Conservation (phyloP, 1,139 yeast genomes). For the Hyphopichia wangnamkhiaoensis region DNA sequence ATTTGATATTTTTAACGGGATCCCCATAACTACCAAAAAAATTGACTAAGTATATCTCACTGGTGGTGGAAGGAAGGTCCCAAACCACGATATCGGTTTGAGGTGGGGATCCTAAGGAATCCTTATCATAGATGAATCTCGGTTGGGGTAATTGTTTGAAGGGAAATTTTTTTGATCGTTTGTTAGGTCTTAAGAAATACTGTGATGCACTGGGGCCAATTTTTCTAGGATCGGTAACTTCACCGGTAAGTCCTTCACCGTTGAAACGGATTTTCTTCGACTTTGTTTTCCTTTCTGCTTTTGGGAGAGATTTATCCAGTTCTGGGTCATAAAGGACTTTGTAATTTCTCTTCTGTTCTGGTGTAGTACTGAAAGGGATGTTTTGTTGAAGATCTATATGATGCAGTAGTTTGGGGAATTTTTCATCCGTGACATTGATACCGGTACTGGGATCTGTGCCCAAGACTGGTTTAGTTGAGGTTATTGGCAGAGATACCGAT, state of each 20-base stretch:
- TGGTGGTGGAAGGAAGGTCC: conserved; percentile 55
- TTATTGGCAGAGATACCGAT: conserved; percentile 1
- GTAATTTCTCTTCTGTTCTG: conserved; percentile 33
- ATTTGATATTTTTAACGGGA: conserved; percentile 50
- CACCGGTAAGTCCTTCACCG: conserved; percentile 31
- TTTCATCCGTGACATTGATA: conserved; percentile 30
- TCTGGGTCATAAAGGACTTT: conserved; percentile 64
- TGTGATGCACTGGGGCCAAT: conserved; percentile 20
- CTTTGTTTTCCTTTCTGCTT: conserved; percentile 37
- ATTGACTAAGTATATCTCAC: conserved; percentile 49
- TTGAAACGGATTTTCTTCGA: conserved; percentile 37
- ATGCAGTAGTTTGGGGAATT: conserved; percentile 32
- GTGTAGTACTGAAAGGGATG: conserved; percentile 12
- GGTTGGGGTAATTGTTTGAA: conserved; percentile 54
- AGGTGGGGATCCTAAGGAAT: conserved; percentile 79
- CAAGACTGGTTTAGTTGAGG: not conserved
- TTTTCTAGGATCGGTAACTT: conserved; percentile 43
- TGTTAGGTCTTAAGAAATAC: conserved; percentile 44
- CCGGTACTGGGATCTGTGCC: conserved; percentile 40
- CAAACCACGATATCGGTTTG: conserved; percentile 69
- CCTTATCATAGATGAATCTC: conserved; percentile 59
- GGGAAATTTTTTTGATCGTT: conserved; percentile 43
- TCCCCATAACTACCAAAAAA: conserved; percentile 63
- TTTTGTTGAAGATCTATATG: conserved; percentile 25
- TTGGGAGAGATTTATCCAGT: conserved; percentile 25